Base-by-base conservation (phyloP, 108 stramenopile species). In the Nitzschia putrida region DNA sequence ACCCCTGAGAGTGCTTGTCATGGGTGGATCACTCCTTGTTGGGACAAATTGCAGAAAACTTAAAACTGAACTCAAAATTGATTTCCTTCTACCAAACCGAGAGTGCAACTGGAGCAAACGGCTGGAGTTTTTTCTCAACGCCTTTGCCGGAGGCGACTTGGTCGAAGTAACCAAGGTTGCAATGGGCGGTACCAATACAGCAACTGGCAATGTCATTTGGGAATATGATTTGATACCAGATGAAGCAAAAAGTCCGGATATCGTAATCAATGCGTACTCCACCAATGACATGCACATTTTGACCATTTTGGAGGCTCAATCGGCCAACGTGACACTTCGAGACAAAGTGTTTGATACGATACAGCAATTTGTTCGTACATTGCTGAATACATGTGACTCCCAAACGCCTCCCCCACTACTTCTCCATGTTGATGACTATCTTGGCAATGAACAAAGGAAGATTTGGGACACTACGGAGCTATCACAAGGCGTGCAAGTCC, bases 271-370 rank as follows among this genome's bases (percentile, higher is more conserved):
- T 80, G 85, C 85, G 18, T 93, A 93, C 59, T 76, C 86, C 0
- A 89, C 88, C 20, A 93, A 93, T 71, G 90, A 91, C 68, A 84
- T 91, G 86, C 90, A 91, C 63, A 84, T 85, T 63, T 79, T 82
- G 65, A 85, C 79, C 18, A 66, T 75, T 24, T 21, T 72, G 60
- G 83, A 84, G 67, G 78, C 78, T 2, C n/a, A 73, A 57, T 16
- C 51, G 3, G 61, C 73, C 50, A 87, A 87, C 66, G 49, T 68
- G 0, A 88, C 87, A 20, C 50, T 92, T 58, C 80, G 82, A 8
- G 77, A 86, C 24, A 53, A 70, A 55, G 69, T 89, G 10, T 83
- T 89, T 52, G 82, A 84, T 29, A 68, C 89, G 78, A 83, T 64
- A 22, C 88, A 92, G 59, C 64, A 71, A 5, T 88, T 87, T 78